phyloP scores from a whole-genome alignment of 257 asterid species.

The Nicotiana obtusifolia region DNA sequence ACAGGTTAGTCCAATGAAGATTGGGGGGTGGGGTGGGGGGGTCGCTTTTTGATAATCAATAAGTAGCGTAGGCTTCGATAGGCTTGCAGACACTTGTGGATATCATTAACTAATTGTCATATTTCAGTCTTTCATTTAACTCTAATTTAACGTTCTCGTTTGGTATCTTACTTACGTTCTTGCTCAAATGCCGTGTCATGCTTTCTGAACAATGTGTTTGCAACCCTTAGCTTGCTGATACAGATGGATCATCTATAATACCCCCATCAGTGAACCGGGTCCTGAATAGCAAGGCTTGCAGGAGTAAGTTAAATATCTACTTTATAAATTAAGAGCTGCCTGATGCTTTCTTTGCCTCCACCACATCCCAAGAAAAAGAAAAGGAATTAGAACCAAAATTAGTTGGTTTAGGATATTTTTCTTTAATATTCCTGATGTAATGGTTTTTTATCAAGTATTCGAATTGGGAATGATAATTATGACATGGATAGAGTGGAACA shows the following conservation, averaged over 20 bases:
- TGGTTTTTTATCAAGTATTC: too few species aligned
- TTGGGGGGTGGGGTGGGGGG: too few species aligned
- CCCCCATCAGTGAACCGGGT: conserved; percentile 83
- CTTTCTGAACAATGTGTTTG: conserved; percentile 7
- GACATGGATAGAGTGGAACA: background rate
- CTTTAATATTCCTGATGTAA: background rate
- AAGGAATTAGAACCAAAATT: background rate
- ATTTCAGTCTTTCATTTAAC: background rate
- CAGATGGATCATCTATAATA: conserved; percentile 87
- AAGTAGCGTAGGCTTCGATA: too few species aligned
- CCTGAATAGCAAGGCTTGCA: conserved; percentile 93
- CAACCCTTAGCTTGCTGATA: conserved; percentile 65
- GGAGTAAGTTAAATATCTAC: conserved; percentile 43
- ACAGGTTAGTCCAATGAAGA: conserved; percentile 45
- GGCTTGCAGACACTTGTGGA: background rate
- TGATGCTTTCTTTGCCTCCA: background rate
- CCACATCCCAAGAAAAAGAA: background rate
- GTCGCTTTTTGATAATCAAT: too few species aligned
- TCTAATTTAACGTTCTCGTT: background rate
- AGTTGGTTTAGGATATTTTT: background rate
- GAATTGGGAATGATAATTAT: background rate
- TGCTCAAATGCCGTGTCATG: background rate
- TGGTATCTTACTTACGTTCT: background rate
- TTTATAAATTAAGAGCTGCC: conserved; percentile 8
- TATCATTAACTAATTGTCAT: background rate